A percentile compares a stretch with the other conserved stretches of the same genome.
These are phyloP conservation scores for Starmerella roubikii DNA, from an alignment of 805 yeast genomes.

Conservation along the genomic window DNA sequence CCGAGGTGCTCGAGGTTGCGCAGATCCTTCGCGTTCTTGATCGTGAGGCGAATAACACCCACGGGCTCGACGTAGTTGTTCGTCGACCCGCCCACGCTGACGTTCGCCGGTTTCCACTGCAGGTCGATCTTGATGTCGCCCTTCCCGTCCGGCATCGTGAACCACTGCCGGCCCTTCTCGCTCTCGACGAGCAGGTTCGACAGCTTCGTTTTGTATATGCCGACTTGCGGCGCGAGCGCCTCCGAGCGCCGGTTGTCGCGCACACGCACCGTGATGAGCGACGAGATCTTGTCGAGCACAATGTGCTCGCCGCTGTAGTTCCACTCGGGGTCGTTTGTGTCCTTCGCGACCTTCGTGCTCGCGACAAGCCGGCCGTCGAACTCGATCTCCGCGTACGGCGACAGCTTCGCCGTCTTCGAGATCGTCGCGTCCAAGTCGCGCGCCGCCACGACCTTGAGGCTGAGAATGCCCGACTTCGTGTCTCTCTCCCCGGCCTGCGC, in stretches of 20 bases:
- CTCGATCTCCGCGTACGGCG: constrained; percentile 59
- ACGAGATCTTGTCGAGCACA: constrained; percentile 53
- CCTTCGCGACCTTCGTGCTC: constrained; percentile 46
- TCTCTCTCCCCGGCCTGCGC: constrained; percentile 54
- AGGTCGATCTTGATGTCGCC: constrained; percentile 64
- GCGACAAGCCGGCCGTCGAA: constrained; percentile 47
- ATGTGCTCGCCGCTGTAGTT: constrained; percentile 50
- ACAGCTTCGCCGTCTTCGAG: constrained; percentile 36
- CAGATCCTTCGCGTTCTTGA: constrained; percentile 59
- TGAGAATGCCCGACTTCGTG: constrained; percentile 81
- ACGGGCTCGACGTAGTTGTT: constrained; percentile 87
- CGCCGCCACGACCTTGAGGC: constrained; percentile 51
- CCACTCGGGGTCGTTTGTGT: constrained; percentile 56
- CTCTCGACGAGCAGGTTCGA: constrained; percentile 59
- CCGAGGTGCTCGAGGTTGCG: constrained; percentile 82
- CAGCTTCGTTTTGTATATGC: constrained; percentile 38
- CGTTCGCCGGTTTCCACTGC: constrained; percentile 74
- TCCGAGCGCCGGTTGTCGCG: constrained; percentile 47
- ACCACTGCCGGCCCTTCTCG: constrained; percentile 67
- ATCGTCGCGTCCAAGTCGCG: constrained; percentile 35
- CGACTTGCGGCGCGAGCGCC: constrained; percentile 42
- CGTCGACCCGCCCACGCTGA: constrained; percentile 47
- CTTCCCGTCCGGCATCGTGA: constrained; percentile 46
- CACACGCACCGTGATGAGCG: constrained; percentile 54
- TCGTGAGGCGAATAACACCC: constrained; percentile 66